Evolutionary conservation across 2,329 filamentous ascomycete species (phyloP).

Genomic region (Aspergillus sojae): DNA sequence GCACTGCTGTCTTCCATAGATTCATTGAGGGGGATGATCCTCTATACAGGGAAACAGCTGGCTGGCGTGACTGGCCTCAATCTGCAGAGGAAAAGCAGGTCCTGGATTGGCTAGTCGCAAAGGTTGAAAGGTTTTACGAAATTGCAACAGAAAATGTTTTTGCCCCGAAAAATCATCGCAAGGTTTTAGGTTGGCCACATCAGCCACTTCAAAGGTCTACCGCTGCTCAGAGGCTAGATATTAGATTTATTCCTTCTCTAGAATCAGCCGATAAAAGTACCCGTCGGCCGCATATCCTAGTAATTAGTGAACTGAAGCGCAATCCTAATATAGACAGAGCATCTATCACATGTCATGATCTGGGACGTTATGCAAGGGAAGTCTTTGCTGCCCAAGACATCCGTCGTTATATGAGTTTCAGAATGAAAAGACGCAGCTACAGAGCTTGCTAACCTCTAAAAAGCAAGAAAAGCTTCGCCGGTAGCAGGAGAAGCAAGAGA

Average conservation of each 20-base stretch:
- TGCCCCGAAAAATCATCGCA: constrained; percentile 6
- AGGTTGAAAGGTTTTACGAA: constrained; percentile 16
- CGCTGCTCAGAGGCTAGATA: constrained; percentile 37
- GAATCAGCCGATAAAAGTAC: not conserved
- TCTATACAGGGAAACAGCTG: constrained; percentile 22
- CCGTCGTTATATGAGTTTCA: too few relatives aligned
- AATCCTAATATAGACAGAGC: not conserved
- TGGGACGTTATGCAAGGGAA: not conserved
- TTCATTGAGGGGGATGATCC: constrained; percentile 27
- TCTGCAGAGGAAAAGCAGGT: constrained; percentile 28
- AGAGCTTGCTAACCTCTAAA: too few relatives aligned
- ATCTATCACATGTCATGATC: not conserved
- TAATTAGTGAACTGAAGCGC: not conserved
- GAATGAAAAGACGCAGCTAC: too few relatives aligned
- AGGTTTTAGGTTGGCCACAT: constrained; percentile 22
- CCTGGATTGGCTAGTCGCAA: constrained; percentile 28
- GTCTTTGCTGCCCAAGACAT: not conserved
- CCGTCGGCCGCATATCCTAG: not conserved
- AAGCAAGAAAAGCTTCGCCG: too few relatives aligned
- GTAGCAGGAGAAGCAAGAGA: too few relatives aligned
- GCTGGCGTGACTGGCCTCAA: constrained; percentile 32
- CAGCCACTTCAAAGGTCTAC: constrained; percentile 30
- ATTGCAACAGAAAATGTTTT: constrained; percentile 12
- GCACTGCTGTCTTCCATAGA: constrained; percentile 27
- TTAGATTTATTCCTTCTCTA: constrained; percentile 34